Evolutionary conservation across 2,329 filamentous ascomycete species (phyloP).

Genomic region (Fusarium nygamai): DNA sequence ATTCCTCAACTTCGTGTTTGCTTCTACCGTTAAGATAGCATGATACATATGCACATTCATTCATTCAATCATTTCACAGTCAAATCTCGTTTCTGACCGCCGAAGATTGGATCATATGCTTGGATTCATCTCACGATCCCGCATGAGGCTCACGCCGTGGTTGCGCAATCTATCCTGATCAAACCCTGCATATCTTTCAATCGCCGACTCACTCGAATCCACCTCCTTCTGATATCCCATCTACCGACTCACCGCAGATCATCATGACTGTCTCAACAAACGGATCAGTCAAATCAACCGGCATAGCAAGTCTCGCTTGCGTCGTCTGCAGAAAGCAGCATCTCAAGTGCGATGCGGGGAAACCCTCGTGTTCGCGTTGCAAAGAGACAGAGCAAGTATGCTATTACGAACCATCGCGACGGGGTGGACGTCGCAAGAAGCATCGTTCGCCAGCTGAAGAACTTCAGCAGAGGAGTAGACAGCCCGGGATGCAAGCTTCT

Average conservation of each 20-base stretch:
- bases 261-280: constrained; percentile 14
- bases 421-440: constrained; percentile 32
- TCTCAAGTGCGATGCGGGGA: constrained; percentile 38
- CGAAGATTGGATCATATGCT: not conserved
- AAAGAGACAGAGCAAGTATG: constrained; percentile 12
- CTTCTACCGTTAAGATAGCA: not conserved
- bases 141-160: not conserved
- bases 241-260: not conserved
- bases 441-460: not conserved
- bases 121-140: not conserved
- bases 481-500: not conserved
- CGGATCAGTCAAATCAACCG: constrained; percentile 13
- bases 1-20: not conserved
- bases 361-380: constrained; percentile 35
- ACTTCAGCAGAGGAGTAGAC: not conserved
- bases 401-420: constrained; percentile 37
- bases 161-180: not conserved
- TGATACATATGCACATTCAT: not conserved
- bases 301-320: constrained; percentile 30
- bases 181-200: not conserved
- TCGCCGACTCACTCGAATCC: constrained; percentile 15
- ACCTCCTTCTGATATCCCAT: not conserved
- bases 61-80: too few species aligned
- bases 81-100: too few species aligned
- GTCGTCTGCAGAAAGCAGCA: constrained; percentile 37